Base-by-base conservation (phyloP, 495 filamentous ascomycete species). In the Aspergillus ellipticus region DNA sequence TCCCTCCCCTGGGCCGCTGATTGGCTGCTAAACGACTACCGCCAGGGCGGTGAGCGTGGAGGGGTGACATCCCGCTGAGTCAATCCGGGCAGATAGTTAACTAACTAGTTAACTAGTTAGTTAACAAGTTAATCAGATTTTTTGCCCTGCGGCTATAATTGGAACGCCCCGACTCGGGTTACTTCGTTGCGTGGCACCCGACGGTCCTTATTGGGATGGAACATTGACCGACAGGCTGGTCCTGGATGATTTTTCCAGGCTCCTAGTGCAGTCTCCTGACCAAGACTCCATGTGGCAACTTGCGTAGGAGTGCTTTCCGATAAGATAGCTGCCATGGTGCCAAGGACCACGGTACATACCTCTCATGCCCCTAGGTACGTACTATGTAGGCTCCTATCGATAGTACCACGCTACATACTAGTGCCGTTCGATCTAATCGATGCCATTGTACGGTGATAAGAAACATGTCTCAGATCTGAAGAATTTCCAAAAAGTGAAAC, bases 11-110 rank as follows among this genome's bases (percentile, higher is more conserved):
- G n/a, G n/a, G 19, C 24, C 17, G 24, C 11, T 61, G 49, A 72
- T 72, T 75, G 67, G 72, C 51, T 61, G 20, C 7, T 72, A 71
- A 71, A 73, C 72, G 71, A 75, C 67, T 45, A 16, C 51, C 24
- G n/a, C n/a, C 8, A 43, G 59, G 64, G 65, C 71, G 71, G 69
- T 72, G 59, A 68, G 56, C 13, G 31, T n/a, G 17, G 57, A 53
- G 57, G 61, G 48, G 52, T 59, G 53, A 54, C 56, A 31, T 37
- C 11, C 20, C 10, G 24, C 42, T 47, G n/a, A 48, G 20, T 31
- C 19, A 55, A 55, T 39, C 28, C 35, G 11, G 35, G n/a, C 22
- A 35, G 2, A 37, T 37, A 6, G 16, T 33, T 46, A 22, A 10
- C 2, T n/a, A n/a, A n/a, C n/a, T n/a, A n/a, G n/a, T n/a, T n/a